Percentiles rank a stretch among this genome's conserved stretches.
phyloP scores from a whole-genome alignment of 2,329 filamentous ascomycete genomes.

The Colletotrichum liriopes region DNA sequence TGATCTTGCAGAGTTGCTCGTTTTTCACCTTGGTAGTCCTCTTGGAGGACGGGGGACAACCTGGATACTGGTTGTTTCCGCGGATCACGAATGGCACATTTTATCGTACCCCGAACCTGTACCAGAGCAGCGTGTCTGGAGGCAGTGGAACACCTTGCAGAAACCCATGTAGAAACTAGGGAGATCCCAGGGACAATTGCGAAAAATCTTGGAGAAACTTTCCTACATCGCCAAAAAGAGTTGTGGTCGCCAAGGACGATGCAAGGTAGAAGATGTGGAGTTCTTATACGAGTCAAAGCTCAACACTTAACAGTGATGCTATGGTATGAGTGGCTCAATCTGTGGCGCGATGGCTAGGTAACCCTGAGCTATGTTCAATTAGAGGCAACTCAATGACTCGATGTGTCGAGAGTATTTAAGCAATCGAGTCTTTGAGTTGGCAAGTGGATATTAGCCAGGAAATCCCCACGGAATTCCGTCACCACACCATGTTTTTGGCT shows the following conservation, averaged over 20 bases:
- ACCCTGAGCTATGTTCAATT: neutral
- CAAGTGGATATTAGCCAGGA: neutral
- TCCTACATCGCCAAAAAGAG: neutral
- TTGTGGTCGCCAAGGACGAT: neutral
- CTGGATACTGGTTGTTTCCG: neutral
- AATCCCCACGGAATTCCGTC: no score
- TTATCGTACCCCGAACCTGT: neutral
- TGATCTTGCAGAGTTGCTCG: neutral
- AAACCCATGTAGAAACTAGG: neutral
- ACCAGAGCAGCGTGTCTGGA: neutral
- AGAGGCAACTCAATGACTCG: constrained; percentile 1
- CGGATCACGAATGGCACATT: neutral
- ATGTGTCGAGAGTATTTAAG: neutral
- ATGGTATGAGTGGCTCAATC: neutral
- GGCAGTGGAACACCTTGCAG: neutral
- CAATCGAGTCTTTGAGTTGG: neutral
- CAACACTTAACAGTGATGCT: neutral
- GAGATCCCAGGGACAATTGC: no score
- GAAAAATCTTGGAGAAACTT: neutral
- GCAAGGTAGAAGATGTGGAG: neutral
- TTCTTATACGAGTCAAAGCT: neutral
- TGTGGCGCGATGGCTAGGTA: constrained; percentile 1
- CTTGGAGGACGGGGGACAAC: neutral
- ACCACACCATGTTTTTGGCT: no score
- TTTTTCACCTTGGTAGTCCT: neutral